These are phyloP conservation scores for Grifola frondosa DNA, from an alignment of 1,284 basidiomycete species.

Conservation along the genomic window DNA sequence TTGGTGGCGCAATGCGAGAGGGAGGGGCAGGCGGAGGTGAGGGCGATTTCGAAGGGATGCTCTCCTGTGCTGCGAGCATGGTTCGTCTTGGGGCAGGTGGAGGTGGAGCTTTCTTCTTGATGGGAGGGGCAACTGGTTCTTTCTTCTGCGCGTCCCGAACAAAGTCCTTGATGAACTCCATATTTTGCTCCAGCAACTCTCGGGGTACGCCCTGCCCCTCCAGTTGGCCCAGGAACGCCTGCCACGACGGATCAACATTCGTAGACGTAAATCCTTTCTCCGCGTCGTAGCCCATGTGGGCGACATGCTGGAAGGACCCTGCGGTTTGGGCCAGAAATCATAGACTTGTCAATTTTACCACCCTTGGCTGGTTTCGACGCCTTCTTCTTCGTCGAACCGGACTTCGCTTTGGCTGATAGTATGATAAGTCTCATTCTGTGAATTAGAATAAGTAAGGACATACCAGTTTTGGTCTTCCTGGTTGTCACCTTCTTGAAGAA, in stretches of 20 bases:
- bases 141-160: slow-evolving; percentile 58
- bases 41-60: slow-evolving; percentile 18
- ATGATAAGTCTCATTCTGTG: slow-evolving; percentile 7
- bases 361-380: slow-evolving; percentile 43
- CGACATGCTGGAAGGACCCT: slow-evolving; percentile 87
- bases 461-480: slow-evolving; percentile 65
- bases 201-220: slow-evolving; percentile 68
- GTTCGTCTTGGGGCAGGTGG: slow-evolving; percentile 52
- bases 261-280: slow-evolving; percentile 85
- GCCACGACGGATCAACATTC: slow-evolving; percentile 94
- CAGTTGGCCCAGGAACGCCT: slow-evolving; percentile 72
- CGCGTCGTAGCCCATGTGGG: slow-evolving; percentile 92
- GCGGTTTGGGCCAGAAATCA: slow-evolving; percentile 83
- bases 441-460: slow-evolving; percentile 31
- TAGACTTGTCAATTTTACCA: slow-evolving; percentile 85
- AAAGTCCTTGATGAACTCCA: slow-evolving; percentile 89
- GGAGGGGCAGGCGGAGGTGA: slow-evolving; percentile 25
- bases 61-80: slow-evolving; percentile 35
- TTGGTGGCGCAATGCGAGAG: slow-evolving; percentile 16
- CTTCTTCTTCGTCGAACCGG: slow-evolving; percentile 59
- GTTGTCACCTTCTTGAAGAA: slow-evolving; percentile 86
- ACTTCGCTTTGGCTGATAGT: slow-evolving; percentile 32
- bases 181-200: slow-evolving; percentile 69
- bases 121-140: slow-evolving; percentile 25
- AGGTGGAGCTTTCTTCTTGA: slow-evolving; percentile 53